A percentile compares a stretch with the other conserved stretches of the same genome.
These are phyloP conservation scores for Hamigera avellanea DNA, from an alignment of 495 filamentous ascomycete species.

Conservation along the genomic window DNA sequence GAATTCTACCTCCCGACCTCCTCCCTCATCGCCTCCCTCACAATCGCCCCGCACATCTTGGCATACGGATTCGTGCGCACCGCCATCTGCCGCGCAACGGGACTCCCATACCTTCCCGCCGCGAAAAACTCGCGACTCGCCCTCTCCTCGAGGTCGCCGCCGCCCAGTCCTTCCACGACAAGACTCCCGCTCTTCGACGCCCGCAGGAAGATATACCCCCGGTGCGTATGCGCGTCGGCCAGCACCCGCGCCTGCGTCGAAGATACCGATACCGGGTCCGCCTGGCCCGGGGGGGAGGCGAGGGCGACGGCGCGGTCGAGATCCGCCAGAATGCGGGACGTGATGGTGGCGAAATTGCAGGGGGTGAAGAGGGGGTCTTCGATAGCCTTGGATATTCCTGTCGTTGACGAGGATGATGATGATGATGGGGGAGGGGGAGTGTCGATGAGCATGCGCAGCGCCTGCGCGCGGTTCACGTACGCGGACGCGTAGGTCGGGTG, in stretches of 20 bases:
- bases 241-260: constrained; percentile 50
- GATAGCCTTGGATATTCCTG: constrained; percentile 3
- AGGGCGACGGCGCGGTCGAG: constrained; percentile 56
- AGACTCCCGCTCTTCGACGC: constrained; percentile 40
- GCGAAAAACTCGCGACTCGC: constrained; percentile 64
- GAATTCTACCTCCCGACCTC: constrained; percentile 41
- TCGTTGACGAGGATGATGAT: too few species aligned
- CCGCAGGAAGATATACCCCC: constrained; percentile 57
- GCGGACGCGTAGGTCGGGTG: constrained; percentile 62
- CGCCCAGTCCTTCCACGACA: constrained; percentile 29
- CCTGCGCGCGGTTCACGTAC: constrained; percentile 68
- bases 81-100: constrained; percentile 61
- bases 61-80: constrained; percentile 79
- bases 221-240: constrained; percentile 62
- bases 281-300: constrained; percentile 41
- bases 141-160: constrained; percentile 54
- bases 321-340: constrained; percentile 42
- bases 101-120: constrained; percentile 68
- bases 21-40: constrained; percentile 73
- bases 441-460: constrained; percentile 40
- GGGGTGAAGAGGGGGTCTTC: constrained; percentile 11
- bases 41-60: constrained; percentile 80
- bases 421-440: too few species aligned
- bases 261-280: constrained; percentile 44
- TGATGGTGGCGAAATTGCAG: constrained; percentile 6